Evolutionary conservation across 257 asterid species (phyloP).

Genomic region (Oldenlandia corymbosa): DNA sequence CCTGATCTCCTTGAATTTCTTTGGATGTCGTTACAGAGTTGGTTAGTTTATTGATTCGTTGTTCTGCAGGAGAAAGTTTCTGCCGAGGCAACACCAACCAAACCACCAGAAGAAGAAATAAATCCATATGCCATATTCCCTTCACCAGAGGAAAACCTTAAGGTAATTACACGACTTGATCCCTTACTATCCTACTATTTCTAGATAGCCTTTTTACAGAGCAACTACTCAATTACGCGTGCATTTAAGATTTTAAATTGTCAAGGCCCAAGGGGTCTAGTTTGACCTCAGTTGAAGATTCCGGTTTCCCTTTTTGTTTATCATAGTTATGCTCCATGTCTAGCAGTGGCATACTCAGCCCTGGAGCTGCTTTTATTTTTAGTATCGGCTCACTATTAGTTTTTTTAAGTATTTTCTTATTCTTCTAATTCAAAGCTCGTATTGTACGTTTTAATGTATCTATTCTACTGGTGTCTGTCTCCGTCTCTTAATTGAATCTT

Average conservation of each 20-base stretch:
- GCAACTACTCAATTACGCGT: background rate
- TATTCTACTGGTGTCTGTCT: background rate
- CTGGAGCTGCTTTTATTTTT: background rate
- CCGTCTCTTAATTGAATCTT: conserved; percentile 3
- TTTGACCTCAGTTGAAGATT: background rate
- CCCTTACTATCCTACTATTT: background rate
- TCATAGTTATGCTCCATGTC: background rate
- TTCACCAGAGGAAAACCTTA: conserved; percentile 69
- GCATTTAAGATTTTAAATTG: background rate
- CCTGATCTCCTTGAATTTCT: conserved; percentile 13
- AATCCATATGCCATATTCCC: conserved; percentile 83
- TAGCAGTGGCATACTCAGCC: background rate
- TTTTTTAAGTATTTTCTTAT: background rate
- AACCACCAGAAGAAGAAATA: conserved; percentile 73
- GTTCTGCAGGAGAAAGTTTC: conserved; percentile 47
- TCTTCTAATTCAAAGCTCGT: no score
- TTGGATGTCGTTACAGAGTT: background rate
- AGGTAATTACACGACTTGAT: conserved; percentile 37
- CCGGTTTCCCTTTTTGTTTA: background rate
- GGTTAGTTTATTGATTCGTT: conserved; percentile 2
- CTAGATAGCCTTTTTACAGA: background rate
- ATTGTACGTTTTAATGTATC: background rate
- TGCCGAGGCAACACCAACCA: conserved; percentile 51
- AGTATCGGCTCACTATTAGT: background rate
- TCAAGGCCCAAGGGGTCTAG: background rate